These are phyloP conservation scores for Ascochyta koolunga DNA, from an alignment of 2,329 filamentous ascomycete species.

Conservation along the genomic window DNA sequence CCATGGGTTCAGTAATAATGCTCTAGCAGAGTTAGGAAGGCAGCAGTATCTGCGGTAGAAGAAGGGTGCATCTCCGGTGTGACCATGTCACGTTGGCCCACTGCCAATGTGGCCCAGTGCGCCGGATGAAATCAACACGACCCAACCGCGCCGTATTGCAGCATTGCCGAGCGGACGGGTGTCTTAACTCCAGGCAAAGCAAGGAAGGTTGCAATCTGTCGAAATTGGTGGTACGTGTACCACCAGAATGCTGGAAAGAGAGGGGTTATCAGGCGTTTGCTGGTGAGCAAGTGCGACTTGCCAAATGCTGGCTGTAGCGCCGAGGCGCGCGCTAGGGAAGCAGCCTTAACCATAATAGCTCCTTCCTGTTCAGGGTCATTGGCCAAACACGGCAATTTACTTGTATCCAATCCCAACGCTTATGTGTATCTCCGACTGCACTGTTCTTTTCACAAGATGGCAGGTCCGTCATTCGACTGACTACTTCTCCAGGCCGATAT, in stretches of 20 bases:
- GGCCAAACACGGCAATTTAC: slow-evolving; percentile 32
- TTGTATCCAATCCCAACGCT: slow-evolving; percentile 26
- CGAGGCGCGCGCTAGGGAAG: slow-evolving; percentile 26
- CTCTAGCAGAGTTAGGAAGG: slow-evolving; percentile 14
- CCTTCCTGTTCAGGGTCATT: slow-evolving; percentile 33
- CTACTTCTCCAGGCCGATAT: slow-evolving; percentile 25
- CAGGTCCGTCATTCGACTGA: slow-evolving; percentile 15
- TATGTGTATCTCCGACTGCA: slow-evolving; percentile 35
- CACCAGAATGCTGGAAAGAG: slow-evolving; percentile 21
- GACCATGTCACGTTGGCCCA: background rate
- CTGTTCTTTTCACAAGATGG: slow-evolving; percentile 28
- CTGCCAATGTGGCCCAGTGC: background rate
- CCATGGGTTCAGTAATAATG: slow-evolving; percentile 22
- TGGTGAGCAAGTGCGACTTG: slow-evolving; percentile 27
- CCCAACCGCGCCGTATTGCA: slow-evolving; percentile 11
- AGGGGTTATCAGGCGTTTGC: slow-evolving; percentile 19
- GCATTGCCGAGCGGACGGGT: slow-evolving; percentile 17
- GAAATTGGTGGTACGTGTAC: slow-evolving; percentile 31
- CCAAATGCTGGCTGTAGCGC: slow-evolving; percentile 22
- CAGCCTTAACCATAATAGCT: slow-evolving; percentile 16
- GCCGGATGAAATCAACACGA: slow-evolving; percentile 28
- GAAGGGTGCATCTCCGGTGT: slow-evolving; percentile 12
- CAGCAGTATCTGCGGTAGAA: slow-evolving; percentile 13
- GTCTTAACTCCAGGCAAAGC: slow-evolving; percentile 17
- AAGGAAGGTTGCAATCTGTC: slow-evolving; percentile 32